Percentiles rank a stretch among this genome's conserved stretches.
phyloP scores from a whole-genome alignment of 2,329 filamentous ascomycete species.

The Apiospora pterosperma region DNA sequence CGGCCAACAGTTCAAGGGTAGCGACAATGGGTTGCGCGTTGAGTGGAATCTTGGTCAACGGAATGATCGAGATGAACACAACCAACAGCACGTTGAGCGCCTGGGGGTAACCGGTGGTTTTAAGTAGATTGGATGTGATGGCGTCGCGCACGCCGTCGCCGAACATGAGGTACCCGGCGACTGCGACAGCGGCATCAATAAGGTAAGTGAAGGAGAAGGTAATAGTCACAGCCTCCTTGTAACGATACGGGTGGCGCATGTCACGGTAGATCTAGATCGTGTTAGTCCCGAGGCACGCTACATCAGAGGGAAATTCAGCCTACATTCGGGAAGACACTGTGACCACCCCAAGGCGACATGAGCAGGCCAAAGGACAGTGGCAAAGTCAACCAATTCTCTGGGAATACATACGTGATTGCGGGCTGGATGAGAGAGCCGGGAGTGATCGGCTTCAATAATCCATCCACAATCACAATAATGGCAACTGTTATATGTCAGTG shows the following conservation, averaged over 20 bases:
- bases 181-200: constrained; percentile 77
- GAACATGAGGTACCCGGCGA: constrained; percentile 90
- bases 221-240: constrained; percentile 64
- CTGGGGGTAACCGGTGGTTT: constrained; percentile 69
- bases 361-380: constrained; percentile 87
- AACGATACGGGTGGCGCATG: constrained; percentile 76
- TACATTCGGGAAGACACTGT: constrained; percentile 76
- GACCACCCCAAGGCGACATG: constrained; percentile 70
- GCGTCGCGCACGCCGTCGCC: constrained; percentile 84
- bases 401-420: constrained; percentile 76
- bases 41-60: constrained; percentile 90
- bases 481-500: constrained; percentile 56
- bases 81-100: constrained; percentile 76
- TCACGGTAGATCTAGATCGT: constrained; percentile 53
- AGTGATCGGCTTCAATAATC: constrained; percentile 72
- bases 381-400: constrained; percentile 80
- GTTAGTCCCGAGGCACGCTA: constrained; percentile 5
- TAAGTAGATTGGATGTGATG: constrained; percentile 85
- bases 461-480: constrained; percentile 78
- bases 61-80: constrained; percentile 86
- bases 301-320: constrained; percentile 13
- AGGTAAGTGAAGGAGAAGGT: constrained; percentile 85
- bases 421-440: constrained; percentile 84
- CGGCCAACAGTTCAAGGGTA: constrained; percentile 77
- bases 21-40: constrained; percentile 85